A percentile compares a stretch with the other conserved stretches of the same genome.
Evolutionary conservation across 768 basidiomycete genomes (phyloP).

Genomic region (Xerocomellus chrysenteron): DNA sequence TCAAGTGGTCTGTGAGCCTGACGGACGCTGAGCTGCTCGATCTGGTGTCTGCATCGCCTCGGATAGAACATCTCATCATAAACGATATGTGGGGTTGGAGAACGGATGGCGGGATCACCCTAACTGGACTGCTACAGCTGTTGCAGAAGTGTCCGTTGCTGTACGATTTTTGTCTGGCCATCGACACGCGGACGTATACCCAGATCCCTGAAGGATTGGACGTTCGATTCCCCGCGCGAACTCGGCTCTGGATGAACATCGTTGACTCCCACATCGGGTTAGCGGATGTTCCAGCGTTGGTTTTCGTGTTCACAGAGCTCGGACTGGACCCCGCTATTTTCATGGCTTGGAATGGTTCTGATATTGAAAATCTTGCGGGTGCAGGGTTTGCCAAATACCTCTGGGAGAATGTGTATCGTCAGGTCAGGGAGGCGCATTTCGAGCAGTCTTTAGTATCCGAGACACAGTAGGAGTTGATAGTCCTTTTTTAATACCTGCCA

Average conservation of each 20-base stretch:
- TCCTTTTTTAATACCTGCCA: no score
- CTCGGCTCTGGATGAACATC: background rate
- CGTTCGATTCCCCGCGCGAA: background rate
- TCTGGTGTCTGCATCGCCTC: background rate
- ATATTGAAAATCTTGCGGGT: background rate
- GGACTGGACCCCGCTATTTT: no score
- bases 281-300: background rate
- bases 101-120: background rate
- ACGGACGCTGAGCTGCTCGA: background rate
- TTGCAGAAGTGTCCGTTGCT: background rate
- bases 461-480: slow-evolving; percentile 6
- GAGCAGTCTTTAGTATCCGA: background rate
- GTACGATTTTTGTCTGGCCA: background rate
- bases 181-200: background rate
- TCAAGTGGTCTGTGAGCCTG: background rate
- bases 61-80: background rate
- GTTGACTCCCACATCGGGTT: background rate
- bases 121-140: background rate
- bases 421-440: background rate
- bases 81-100: background rate
- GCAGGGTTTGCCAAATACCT: background rate
- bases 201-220: background rate
- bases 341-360: no score
- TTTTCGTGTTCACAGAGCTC: background rate
- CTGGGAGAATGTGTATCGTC: background rate